Conservation (phyloP, 2,329 filamentous ascomycete species). For the Tolypocladium guangdongense region DNA sequence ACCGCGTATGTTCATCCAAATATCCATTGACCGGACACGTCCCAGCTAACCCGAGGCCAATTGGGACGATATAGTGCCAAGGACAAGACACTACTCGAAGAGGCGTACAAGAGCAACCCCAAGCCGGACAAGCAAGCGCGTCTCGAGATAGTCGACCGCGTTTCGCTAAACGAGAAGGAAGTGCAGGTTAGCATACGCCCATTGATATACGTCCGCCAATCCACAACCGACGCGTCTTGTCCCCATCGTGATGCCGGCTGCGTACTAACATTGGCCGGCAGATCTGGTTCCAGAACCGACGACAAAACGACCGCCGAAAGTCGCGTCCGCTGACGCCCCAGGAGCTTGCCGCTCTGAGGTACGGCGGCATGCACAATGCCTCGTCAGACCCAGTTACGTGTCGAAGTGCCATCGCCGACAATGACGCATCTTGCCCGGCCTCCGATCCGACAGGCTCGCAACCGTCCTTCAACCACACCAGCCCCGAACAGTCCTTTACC, state of each 20-base stretch:
- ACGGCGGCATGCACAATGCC: constrained; percentile 41
- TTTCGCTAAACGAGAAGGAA: constrained; percentile 88
- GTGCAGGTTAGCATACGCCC: constrained; percentile 63
- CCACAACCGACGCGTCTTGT: neutral
- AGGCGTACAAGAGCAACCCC: constrained; percentile 72
- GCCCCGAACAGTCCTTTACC: constrained; percentile 10
- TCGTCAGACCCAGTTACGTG: constrained; percentile 32
- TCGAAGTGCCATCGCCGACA: constrained; percentile 13
- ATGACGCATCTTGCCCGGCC: constrained; percentile 14
- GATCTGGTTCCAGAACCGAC: constrained; percentile 97
- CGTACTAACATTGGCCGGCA: constrained; percentile 25
- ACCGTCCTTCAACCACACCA: constrained; percentile 4
- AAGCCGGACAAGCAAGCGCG: constrained; percentile 89
- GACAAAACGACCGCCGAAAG: constrained; percentile 86
- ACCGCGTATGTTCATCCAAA: constrained; percentile 40
- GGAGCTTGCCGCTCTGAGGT: constrained; percentile 55
- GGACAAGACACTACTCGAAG: constrained; percentile 81
- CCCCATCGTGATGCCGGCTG: neutral
- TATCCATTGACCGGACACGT: neutral
- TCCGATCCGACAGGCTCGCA: constrained; percentile 16
- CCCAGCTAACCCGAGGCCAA: constrained; percentile 10
- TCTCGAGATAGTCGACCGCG: constrained; percentile 71
- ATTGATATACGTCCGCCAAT: neutral
- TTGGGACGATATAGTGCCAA: constrained; percentile 49
- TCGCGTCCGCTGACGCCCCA: constrained; percentile 71